A percentile compares a stretch with the other conserved stretches of the same genome.
Conservation (phyloP, 805 yeast species). For the Saccharomycopsis selenospora region DNA sequence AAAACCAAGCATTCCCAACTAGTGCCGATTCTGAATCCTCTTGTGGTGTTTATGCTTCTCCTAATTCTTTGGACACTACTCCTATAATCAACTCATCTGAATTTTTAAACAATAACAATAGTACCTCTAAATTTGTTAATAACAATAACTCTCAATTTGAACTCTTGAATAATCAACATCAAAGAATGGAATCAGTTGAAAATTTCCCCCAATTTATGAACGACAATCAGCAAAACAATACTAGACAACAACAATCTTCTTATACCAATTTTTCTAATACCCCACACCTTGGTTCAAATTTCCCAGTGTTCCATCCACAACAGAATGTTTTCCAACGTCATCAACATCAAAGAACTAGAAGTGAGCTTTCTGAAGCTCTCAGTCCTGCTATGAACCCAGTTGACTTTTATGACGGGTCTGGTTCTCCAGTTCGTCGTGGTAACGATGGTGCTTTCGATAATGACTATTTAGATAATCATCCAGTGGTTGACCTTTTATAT, state of each 20-base stretch:
- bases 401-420: conserved; percentile 9
- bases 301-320: background rate
- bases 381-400: conserved; percentile 14
- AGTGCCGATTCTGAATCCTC: conserved; percentile 9
- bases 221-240: conserved; percentile 32
- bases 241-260: background rate
- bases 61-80: conserved; percentile 7
- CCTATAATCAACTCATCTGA: conserved; percentile 3
- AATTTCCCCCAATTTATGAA: conserved; percentile 26
- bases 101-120: background rate
- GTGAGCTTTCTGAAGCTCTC: conserved; percentile 18
- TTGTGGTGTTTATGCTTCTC: background rate
- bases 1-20: conserved; percentile 21
- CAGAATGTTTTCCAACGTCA: background rate
- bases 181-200: background rate
- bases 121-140: background rate
- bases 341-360: conserved; percentile 18
- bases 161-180: background rate
- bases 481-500: conserved; percentile 4
- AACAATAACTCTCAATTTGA: background rate
- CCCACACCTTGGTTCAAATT: background rate
- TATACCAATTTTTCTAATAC: background rate
- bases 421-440: background rate
- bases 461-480: conserved; percentile 2
- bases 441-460: background rate